phyloP scores from a whole-genome alignment of 169 alveolate genomes.

The Perkinsus olseni region DNA sequence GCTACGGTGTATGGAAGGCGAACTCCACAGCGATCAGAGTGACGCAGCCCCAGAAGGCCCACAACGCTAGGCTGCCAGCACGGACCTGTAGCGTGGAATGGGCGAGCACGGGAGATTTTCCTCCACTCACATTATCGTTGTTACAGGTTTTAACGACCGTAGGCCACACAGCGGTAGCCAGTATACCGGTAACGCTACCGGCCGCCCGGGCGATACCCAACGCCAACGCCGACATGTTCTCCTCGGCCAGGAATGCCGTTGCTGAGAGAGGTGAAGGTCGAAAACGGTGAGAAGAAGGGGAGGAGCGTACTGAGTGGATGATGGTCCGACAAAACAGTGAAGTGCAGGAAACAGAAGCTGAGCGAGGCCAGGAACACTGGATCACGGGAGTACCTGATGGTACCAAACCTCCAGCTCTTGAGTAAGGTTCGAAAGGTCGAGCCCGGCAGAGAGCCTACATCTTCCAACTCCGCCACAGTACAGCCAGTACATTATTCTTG shows the following conservation, averaged over 20 bases:
- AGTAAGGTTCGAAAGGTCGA: no score
- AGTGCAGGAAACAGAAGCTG: not conserved
- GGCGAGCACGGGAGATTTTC: not conserved
- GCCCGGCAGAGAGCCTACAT: not conserved
- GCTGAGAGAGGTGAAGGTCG: not conserved
- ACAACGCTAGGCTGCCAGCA: not conserved
- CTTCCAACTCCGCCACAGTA: not conserved
- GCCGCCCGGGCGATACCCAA: not conserved
- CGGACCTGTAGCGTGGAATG: not conserved
- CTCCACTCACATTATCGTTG: not conserved
- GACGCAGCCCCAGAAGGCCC: not conserved
- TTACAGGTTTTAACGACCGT: not conserved
- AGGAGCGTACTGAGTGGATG: not conserved
- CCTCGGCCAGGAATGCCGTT: not conserved
- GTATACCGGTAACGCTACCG: not conserved
- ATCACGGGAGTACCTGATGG: not conserved
- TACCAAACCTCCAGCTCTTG: not conserved
- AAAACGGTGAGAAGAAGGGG: not conserved
- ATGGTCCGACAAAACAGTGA: not conserved
- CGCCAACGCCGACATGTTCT: not conserved
- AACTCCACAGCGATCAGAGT: not conserved
- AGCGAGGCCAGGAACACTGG: not conserved
- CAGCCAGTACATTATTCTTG: not conserved
- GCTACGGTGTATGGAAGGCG: not conserved
- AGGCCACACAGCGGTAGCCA: not conserved